Base-by-base conservation (phyloP, 176 grass and related monocot species). In the Aegilops speltoides region DNA sequence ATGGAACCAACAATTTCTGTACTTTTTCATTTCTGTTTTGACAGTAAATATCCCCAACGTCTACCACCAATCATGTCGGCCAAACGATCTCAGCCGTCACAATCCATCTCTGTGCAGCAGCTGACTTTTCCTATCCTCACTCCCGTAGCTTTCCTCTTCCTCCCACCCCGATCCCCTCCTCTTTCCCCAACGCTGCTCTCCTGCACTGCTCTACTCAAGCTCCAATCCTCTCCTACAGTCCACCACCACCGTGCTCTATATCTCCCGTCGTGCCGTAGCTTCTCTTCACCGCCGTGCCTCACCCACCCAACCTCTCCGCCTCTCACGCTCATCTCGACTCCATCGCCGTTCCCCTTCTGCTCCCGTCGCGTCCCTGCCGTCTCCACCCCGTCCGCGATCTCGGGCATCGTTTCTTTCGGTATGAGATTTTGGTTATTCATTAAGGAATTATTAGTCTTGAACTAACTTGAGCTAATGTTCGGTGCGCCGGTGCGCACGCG, bases 101-200 rank as follows among this genome's bases (percentile, higher is more conserved):
- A 6, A 50, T 7, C 46, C 74, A 56, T 77, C 74, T 77, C 74
- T 22, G 25, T 17, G 25, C 46, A 12, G 74, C 46, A 76, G 73
- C 28, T 56, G 45, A 77, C 74, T 77, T 77, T 57, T 77, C 74
- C 74, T 56, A 17, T 77, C 74, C 26, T 56, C 74, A 77, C 74
- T 76, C 73, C 74, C 74, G 74, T 54, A 52, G 26, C 46, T 77
- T 77, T 77, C 26, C 74, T 32, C 74, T 77, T 77, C 46, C 45
- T 64, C 62, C 25, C 25, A 14, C 71, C 73, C 74, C 74, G 74
- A 77, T 77, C 74, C 74, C 48, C 13, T 19, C 45, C 38, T 12
- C 45, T 7, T 59, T 59, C 56, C 56, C 74, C 74, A 48, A 52
- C 46, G 19, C 43, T 76, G 73, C 73, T 28, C 73, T 23, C 25